These are phyloP conservation scores for Botrytis aclada DNA, from an alignment of 2,329 filamentous ascomycete species.

Conservation along the genomic window DNA sequence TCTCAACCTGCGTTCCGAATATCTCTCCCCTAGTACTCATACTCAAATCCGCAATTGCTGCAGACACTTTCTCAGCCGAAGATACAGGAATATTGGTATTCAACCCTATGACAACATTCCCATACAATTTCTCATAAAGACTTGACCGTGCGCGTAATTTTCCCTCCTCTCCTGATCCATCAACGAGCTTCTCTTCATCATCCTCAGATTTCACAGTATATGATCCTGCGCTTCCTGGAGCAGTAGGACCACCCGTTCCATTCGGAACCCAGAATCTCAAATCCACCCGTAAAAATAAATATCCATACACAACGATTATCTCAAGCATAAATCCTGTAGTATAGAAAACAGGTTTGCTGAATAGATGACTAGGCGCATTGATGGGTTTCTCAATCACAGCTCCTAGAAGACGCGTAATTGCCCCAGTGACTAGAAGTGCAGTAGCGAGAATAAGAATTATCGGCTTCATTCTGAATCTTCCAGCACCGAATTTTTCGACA, in stretches of 20 bases:
- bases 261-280: neutral
- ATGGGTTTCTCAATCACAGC: neutral
- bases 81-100: neutral
- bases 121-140: neutral
- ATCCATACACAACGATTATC: neutral
- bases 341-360: neutral
- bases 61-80: neutral
- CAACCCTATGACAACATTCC: neutral
- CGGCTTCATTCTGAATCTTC: neutral
- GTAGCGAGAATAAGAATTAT: neutral
- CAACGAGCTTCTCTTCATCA: neutral
- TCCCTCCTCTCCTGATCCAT: neutral
- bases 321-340: neutral
- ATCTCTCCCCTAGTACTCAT: neutral
- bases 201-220: conserved; percentile 40
- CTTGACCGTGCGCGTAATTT: neutral
- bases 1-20: neutral
- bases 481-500: neutral
- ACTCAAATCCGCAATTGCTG: neutral
- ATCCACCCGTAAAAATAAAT: neutral
- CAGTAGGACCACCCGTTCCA: neutral
- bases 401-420: neutral
- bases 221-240: conserved; percentile 32
- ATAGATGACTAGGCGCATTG: neutral
- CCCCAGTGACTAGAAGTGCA: neutral